Conservation (phyloP, 108 stramenopile genomes). For the Discostella pseudostelligera region DNA sequence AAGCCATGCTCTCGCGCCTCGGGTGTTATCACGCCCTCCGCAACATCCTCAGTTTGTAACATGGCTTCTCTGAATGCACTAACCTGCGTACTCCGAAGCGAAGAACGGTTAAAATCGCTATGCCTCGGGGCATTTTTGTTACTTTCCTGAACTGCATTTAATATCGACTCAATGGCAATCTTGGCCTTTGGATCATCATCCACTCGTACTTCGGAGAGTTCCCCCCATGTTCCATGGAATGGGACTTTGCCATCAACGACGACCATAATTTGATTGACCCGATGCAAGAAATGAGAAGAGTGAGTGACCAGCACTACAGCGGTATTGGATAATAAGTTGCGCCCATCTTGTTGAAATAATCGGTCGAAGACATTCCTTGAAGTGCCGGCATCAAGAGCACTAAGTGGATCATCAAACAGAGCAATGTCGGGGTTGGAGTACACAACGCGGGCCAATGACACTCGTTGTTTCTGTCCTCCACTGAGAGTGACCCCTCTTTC, state of each 20-base stretch:
- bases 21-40: constrained; percentile 56
- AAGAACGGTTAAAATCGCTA: constrained; percentile 11
- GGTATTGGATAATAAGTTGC: constrained; percentile 47
- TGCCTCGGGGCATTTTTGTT: constrained; percentile 7
- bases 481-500: constrained; percentile 78
- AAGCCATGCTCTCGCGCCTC: constrained; percentile 81
- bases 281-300: constrained; percentile 77
- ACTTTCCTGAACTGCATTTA: constrained; percentile 72
- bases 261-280: constrained; percentile 72
- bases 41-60: constrained; percentile 14
- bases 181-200: constrained; percentile 49
- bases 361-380: constrained; percentile 75
- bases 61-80: constrained; percentile 21
- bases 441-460: constrained; percentile 71
- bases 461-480: constrained; percentile 84
- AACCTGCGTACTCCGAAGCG: constrained; percentile 10
- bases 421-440: constrained; percentile 76
- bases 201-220: constrained; percentile 49
- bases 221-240: constrained; percentile 76
- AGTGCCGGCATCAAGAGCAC: constrained; percentile 91
- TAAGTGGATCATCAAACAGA: constrained; percentile 90
- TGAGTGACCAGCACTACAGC: constrained; percentile 89
- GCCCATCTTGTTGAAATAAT: constrained; percentile 44
- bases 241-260: constrained; percentile 64
- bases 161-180: constrained; percentile 71